Conservation (phyloP, 306 rosid species). For the Prunus kanzakura region DNA sequence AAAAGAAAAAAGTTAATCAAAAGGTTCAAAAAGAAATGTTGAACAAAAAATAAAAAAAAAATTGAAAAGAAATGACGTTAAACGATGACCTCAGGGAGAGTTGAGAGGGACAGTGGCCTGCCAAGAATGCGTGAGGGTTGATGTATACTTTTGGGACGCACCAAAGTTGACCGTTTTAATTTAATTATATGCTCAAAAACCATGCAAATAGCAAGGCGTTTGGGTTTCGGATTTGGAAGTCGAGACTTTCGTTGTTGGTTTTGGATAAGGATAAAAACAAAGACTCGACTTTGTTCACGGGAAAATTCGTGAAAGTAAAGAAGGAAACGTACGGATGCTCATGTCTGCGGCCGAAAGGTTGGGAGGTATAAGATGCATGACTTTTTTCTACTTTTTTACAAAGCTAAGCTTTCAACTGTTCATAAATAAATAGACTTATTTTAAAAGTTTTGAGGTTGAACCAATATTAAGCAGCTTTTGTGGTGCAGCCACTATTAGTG, state of each 20-base stretch:
- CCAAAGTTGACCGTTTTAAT: background rate
- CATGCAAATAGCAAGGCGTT: background rate
- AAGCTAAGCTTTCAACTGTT: background rate
- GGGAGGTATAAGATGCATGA: background rate
- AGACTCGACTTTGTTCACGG: background rate
- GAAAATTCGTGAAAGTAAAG: background rate
- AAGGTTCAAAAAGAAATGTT: background rate
- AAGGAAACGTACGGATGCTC: background rate
- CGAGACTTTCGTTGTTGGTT: background rate
- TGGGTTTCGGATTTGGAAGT: constrained; percentile 4
- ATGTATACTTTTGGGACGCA: background rate
- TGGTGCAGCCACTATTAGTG: background rate
- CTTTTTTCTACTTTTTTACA: background rate
- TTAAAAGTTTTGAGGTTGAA: background rate
- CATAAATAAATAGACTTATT: background rate
- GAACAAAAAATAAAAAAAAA: background rate
- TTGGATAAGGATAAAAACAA: constrained; percentile 2
- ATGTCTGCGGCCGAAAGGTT: background rate
- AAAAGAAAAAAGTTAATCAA: background rate
- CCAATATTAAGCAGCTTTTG: background rate
- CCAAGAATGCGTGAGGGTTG: background rate
- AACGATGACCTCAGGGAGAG: background rate
- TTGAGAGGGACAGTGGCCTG: background rate
- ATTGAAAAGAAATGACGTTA: background rate
- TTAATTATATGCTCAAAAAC: background rate